phyloP scores from a whole-genome alignment of 441 rosid genomes.

The Gossypium lobatum region DNA sequence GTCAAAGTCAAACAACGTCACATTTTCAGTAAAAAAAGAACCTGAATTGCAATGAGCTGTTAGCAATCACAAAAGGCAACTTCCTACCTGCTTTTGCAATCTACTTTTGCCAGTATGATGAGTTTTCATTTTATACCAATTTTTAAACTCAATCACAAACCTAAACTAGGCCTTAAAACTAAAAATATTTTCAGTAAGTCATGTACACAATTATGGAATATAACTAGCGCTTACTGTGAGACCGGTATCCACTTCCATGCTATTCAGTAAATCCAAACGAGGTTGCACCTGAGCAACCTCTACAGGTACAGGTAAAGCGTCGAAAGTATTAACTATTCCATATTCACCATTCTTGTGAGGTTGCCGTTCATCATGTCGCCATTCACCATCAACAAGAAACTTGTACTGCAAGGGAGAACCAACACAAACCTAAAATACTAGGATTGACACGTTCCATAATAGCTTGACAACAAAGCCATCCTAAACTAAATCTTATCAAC shows the following conservation, averaged over 20 bases:
- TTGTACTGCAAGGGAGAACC: slow-evolving; percentile 36
- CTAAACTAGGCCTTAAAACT: neutral
- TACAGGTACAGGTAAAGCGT: slow-evolving; percentile 44
- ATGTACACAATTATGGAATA: neutral
- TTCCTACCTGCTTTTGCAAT: neutral
- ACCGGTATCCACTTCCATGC: slow-evolving; percentile 68
- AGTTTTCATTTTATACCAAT: neutral
- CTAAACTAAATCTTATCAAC: neutral
- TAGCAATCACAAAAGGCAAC: neutral
- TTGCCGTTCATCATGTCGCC: slow-evolving; percentile 55
- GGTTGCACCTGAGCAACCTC: slow-evolving; percentile 34
- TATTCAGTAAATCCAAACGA: slow-evolving; percentile 34
- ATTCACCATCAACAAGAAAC: slow-evolving; percentile 64
- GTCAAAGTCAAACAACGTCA: neutral
- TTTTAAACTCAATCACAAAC: neutral
- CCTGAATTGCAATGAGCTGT: neutral
- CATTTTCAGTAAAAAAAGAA: neutral
- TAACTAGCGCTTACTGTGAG: slow-evolving; percentile 39
- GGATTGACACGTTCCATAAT: neutral
- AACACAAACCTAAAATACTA: neutral
- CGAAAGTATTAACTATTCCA: slow-evolving; percentile 66
- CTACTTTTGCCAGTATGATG: neutral
- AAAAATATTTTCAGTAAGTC: neutral
- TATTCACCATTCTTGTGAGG: slow-evolving; percentile 36
- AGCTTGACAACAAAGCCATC: neutral